These are phyloP conservation scores for Pseudonitzschia delicatissima DNA, from an alignment of 108 stramenopile genomes.

Conservation along the genomic window DNA sequence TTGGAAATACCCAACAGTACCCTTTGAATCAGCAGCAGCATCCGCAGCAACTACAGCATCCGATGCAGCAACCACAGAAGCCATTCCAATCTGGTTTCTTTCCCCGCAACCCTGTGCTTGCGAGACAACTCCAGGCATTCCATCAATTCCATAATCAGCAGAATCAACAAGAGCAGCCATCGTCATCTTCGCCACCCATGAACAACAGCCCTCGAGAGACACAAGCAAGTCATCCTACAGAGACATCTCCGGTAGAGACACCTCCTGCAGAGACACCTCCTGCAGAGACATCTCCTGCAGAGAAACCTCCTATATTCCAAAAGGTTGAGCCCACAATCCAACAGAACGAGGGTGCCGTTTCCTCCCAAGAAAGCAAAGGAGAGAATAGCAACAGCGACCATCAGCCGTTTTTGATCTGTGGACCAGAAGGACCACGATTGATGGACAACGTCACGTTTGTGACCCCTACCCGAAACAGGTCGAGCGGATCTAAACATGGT, in stretches of 20 bases:
- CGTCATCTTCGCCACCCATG: too few relatives aligned
- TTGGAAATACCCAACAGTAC: background rate
- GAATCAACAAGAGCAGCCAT: background rate
- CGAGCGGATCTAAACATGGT: background rate
- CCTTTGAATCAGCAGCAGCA: constrained; percentile 2
- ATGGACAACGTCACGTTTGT: constrained; percentile 9
- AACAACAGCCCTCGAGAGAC: too few relatives aligned
- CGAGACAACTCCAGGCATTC: background rate
- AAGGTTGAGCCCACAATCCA: too few relatives aligned
- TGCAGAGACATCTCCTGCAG: background rate
- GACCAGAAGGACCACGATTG: constrained; percentile 12
- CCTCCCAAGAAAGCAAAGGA: too few relatives aligned
- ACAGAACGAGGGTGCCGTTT: too few relatives aligned
- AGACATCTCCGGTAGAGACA: too few relatives aligned
- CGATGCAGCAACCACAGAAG: background rate
- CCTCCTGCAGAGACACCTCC: background rate
- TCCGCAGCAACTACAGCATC: background rate
- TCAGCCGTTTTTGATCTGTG: constrained; percentile 9
- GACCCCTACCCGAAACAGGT: background rate
- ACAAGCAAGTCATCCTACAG: too few relatives aligned
- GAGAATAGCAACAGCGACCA: background rate
- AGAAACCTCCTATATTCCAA: too few relatives aligned
- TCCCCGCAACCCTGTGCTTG: constrained; percentile 5
- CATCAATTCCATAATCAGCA: constrained; percentile 8
- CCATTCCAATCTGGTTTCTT: constrained; percentile 4